Evolutionary conservation across 371 early-diverging fungal species (phyloP).

Genomic region (Mucor indicus): DNA sequence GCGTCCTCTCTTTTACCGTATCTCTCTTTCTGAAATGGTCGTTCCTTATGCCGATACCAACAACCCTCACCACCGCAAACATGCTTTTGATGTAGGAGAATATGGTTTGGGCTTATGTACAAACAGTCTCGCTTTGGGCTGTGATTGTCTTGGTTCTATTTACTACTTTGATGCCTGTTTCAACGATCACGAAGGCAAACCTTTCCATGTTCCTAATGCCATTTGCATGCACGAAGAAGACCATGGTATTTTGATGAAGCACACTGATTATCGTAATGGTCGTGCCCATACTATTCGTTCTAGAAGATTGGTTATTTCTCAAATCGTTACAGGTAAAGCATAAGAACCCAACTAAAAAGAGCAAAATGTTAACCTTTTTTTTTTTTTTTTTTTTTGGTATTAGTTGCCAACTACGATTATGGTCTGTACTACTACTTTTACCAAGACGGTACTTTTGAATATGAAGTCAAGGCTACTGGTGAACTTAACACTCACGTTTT

Average conservation of each 20-base stretch:
- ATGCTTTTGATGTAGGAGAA: constrained; percentile 56
- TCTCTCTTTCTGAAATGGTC: constrained; percentile 54
- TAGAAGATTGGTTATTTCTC: constrained; percentile 50
- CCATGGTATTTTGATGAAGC: constrained; percentile 51
- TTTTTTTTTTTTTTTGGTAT: not conserved
- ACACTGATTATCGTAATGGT: constrained; percentile 52
- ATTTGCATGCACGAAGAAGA: constrained; percentile 58
- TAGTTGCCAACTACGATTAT: constrained; percentile 56
- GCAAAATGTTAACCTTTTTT: too few relatives aligned
- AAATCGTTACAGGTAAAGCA: constrained; percentile 49
- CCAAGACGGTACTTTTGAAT: constrained; percentile 55
- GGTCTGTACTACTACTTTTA: constrained; percentile 58
- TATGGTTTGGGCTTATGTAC: constrained; percentile 52
- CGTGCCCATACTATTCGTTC: constrained; percentile 50
- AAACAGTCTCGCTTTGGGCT: constrained; percentile 48
- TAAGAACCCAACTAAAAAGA: too few relatives aligned
- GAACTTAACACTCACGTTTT: constrained; percentile 50
- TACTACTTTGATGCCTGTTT: constrained; percentile 55
- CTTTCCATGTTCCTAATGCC: constrained; percentile 48
- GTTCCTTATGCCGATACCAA: constrained; percentile 56
- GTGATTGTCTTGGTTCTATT: constrained; percentile 56
- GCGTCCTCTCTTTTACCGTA: constrained; percentile 49
- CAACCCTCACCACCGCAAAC: constrained; percentile 43
- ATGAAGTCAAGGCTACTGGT: constrained; percentile 58
- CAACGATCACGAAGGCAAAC: constrained; percentile 48